phyloP scores from a whole-genome alignment of 192 early-diverging fungal genomes.

The Chytriomyces sp. region DNA sequence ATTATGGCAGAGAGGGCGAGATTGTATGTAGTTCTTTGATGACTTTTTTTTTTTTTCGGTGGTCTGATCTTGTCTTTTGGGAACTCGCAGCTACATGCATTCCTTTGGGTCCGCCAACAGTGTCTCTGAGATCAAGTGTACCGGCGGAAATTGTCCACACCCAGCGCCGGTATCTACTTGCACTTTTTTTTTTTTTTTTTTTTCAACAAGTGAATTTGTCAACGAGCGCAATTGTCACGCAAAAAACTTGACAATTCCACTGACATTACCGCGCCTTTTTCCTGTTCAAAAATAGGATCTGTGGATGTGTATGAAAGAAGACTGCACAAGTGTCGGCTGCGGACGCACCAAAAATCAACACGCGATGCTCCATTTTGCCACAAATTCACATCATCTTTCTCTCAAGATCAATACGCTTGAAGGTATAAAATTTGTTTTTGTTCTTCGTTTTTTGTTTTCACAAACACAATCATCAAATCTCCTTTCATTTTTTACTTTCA shows the following conservation, averaged over 20 bases:
- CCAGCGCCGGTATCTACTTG: neutral
- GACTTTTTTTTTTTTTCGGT: neutral
- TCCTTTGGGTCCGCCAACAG: neutral
- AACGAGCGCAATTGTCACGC: neutral
- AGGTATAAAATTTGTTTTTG: no score
- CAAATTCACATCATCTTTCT: constrained; percentile 3
- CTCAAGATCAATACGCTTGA: constrained; percentile 32
- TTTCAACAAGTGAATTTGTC: no score
- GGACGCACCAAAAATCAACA: constrained; percentile 28
- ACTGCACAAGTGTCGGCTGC: constrained; percentile 16
- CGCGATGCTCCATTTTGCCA: constrained; percentile 10
- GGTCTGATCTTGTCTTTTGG: neutral
- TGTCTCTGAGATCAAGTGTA: neutral
- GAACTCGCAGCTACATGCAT: neutral
- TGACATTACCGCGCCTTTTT: neutral
- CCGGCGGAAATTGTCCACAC: neutral
- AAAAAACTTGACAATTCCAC: neutral
- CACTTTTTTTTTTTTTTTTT: neutral
- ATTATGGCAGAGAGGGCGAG: constrained; percentile 7
- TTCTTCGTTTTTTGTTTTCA: no score
- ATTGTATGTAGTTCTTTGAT: neutral
- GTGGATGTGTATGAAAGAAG: constrained; percentile 30
- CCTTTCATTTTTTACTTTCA: no score
- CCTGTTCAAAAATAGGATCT: constrained; percentile 1
- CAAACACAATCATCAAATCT: no score